Evolutionary conservation across 257 asterid species (phyloP), one percentile per base, ranked within the genome.

Genomic region (Rauvolfia tetraphylla): DNA sequence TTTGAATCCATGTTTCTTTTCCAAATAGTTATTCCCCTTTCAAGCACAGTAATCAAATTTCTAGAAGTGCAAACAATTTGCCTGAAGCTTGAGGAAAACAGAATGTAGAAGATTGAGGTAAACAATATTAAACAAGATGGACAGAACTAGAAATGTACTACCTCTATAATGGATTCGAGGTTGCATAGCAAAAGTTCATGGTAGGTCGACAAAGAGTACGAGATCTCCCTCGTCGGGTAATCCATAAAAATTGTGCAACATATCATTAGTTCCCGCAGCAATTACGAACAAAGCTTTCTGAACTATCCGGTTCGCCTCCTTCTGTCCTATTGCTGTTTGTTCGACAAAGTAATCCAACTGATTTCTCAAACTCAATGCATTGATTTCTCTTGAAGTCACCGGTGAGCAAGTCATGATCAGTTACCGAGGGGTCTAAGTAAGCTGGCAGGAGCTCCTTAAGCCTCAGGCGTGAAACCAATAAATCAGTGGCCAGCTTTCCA

Each of bases 281-380:
- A 86, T 48, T 62, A 87, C 22, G 61, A 81, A 77, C 75, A 87
- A 29, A 3, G 85, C 77, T 2, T 71, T 54, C 44, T 48, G 78
- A 11, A 87, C 75, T 14, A 79, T 27, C 75, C 42, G 67, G 2
- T 44, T 75, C 25, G 77, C 75, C 56, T 81, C 72, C 20, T 15
- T 13, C 15, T 2, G 11, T n/a, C 87, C 86, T 18, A 59, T 79
- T 4, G 31, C 10, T 14, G 75, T 66, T 65, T 18, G 18, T 15
- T 87, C 62, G 85, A 41, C n/a, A 41, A 87, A 87, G 14, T 74
- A 53, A 33, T 15, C 11, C 53, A 84, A 23, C 81, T 87, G 89
- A 36, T 23, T 11, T 6, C 29, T 20, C 73, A 83, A 1, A 23
- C 48, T 63, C 41, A 82, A 42, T 22, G 41, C 86, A 38, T 38